phyloP scores from a whole-genome alignment of 352 stramenopile species.

The Phytophthora pini region DNA sequence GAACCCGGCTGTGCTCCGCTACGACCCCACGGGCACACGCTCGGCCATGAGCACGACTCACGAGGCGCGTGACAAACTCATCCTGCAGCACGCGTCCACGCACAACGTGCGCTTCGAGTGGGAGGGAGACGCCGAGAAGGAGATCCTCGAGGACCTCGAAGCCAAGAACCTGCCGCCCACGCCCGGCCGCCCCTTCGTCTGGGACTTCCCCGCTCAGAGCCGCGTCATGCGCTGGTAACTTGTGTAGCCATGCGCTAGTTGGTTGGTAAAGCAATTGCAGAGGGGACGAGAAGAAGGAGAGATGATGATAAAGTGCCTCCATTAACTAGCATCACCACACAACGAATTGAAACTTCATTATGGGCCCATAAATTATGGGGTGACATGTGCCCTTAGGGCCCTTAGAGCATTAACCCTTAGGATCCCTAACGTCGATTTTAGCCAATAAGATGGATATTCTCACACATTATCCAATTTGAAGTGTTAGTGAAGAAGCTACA shows the following conservation, averaged over 20 bases:
- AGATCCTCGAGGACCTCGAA: conserved; percentile 78
- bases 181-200: conserved; percentile 72
- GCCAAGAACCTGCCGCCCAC: conserved; percentile 78
- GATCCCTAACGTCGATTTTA: no score
- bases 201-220: conserved; percentile 69
- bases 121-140: conserved; percentile 69
- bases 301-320: conserved; percentile 23
- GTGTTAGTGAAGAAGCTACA: neutral
- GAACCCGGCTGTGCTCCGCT: conserved; percentile 85
- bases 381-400: no score
- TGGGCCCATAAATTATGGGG: neutral
- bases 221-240: conserved; percentile 76
- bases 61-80: conserved; percentile 75
- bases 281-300: neutral
- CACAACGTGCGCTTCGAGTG: conserved; percentile 88
- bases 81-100: conserved; percentile 67
- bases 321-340: neutral
- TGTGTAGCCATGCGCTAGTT: conserved; percentile 5
- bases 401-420: no score
- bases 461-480: neutral
- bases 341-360: no score
- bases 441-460: no score
- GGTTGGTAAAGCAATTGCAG: neutral
- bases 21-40: conserved; percentile 86
- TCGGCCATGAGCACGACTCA: conserved; percentile 89